Evolutionary conservation across 805 yeast genomes (phyloP).

Genomic region (Ogataea corticis): DNA sequence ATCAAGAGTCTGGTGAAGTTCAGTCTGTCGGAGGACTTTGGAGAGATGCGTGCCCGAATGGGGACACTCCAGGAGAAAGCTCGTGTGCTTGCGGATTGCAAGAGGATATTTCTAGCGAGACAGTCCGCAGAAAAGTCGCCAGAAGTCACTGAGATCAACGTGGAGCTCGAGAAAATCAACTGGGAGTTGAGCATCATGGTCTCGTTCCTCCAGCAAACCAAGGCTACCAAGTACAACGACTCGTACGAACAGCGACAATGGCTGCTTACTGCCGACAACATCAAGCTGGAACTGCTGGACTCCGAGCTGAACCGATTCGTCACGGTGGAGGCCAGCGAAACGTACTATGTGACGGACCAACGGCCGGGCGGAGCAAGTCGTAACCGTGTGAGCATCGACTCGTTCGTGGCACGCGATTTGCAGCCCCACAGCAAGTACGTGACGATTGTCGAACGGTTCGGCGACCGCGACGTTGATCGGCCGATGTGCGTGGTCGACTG

Average conservation of each 20-base stretch:
- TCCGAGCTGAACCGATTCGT: conserved; percentile 63
- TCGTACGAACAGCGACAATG: conserved; percentile 50
- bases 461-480: conserved; percentile 8
- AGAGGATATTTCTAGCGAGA: conserved; percentile 20
- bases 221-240: conserved; percentile 29
- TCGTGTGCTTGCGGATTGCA: conserved; percentile 24
- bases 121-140: conserved; percentile 10
- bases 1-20: conserved; percentile 35
- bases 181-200: conserved; percentile 29
- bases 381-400: conserved; percentile 60
- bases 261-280: conserved; percentile 63
- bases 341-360: conserved; percentile 61
- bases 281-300: conserved; percentile 69
- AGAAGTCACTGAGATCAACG: conserved; percentile 20
- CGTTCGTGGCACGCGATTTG: conserved; percentile 73
- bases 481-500: conserved; percentile 48
- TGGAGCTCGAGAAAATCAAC: conserved; percentile 30
- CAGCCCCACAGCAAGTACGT: conserved; percentile 60
- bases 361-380: conserved; percentile 68
- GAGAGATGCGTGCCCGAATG: conserved; percentile 20
- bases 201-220: conserved; percentile 30
- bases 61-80: conserved; percentile 24
- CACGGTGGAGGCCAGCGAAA: conserved; percentile 67
- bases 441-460: conserved; percentile 54
- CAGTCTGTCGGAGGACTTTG: conserved; percentile 28